A percentile compares a stretch with the other conserved stretches of the same genome.
Evolutionary conservation across 495 filamentous ascomycete genomes (phyloP).

Genomic region (Hapsidospora chrysogenum): DNA sequence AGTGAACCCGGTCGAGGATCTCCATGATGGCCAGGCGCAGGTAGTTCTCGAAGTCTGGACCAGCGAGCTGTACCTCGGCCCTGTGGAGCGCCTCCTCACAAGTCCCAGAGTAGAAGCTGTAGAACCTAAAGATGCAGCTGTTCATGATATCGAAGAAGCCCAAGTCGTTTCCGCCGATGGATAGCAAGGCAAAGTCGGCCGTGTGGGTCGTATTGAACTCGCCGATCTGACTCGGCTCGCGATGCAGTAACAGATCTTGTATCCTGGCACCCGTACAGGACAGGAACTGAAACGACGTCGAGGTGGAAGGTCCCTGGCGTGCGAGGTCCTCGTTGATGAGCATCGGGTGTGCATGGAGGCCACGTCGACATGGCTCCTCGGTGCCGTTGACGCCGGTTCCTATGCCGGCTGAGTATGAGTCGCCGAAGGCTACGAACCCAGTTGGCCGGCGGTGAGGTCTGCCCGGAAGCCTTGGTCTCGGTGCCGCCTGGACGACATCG

Average conservation of each 20-base stretch:
- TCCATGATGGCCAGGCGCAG: constrained; percentile 18
- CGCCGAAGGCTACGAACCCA: constrained; percentile 26
- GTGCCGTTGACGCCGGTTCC: constrained; percentile 20
- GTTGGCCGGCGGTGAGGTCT: constrained; percentile 1
- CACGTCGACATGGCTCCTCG: constrained; percentile 23
- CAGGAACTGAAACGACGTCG: constrained; percentile 18
- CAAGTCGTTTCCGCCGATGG: constrained; percentile 32
- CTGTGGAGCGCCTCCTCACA: constrained; percentile 19
- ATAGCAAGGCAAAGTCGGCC: constrained; percentile 21
- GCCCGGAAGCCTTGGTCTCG: constrained; percentile 1
- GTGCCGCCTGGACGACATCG: too few species aligned
- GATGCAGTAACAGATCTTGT: constrained; percentile 13
- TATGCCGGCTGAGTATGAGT: constrained; percentile 32
- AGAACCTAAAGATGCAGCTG: constrained; percentile 30
- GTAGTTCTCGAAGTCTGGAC: constrained; percentile 15
- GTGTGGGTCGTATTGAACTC: constrained; percentile 12
- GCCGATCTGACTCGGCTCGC: constrained; percentile 17
- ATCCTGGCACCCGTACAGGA: constrained; percentile 23
- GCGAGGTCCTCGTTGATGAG: constrained; percentile 17
- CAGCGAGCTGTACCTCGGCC: constrained; percentile 10
- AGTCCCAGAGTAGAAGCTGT: constrained; percentile 23
- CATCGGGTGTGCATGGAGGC: constrained; percentile 17
- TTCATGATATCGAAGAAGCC: constrained; percentile 31
- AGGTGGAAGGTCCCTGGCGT: constrained; percentile 3
- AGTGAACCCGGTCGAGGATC: constrained; percentile 20